Conservation (phyloP, 2,329 filamentous ascomycete species). For the Pseudogymnoascus sp. region DNA sequence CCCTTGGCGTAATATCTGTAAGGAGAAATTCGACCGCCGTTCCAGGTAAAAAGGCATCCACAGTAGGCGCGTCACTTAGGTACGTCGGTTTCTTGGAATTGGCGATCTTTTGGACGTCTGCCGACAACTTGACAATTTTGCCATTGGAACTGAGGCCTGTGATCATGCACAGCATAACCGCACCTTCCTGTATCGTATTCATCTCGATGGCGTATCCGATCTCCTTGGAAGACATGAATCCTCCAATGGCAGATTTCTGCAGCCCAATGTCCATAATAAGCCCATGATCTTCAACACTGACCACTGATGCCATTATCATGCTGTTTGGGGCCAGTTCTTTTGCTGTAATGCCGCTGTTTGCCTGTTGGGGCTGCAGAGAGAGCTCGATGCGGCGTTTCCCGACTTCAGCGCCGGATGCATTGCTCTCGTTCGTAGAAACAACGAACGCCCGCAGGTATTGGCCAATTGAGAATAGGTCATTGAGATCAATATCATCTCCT, state of each 20-base stretch:
- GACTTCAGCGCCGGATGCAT: constrained; percentile 42
- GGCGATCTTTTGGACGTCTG: constrained; percentile 60
- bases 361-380: constrained; percentile 67
- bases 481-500: constrained; percentile 59
- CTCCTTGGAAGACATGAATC: constrained; percentile 80
- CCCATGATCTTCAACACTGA: constrained; percentile 93
- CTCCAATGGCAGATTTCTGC: constrained; percentile 56
- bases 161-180: constrained; percentile 77
- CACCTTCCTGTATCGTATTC: constrained; percentile 66
- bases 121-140: constrained; percentile 79
- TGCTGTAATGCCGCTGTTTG: constrained; percentile 66
- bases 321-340: constrained; percentile 66
- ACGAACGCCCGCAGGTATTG: constrained; percentile 86
- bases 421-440: constrained; percentile 64
- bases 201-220: constrained; percentile 58
- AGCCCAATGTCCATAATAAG: constrained; percentile 88
- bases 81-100: constrained; percentile 56
- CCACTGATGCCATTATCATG: constrained; percentile 78
- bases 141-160: constrained; percentile 66
- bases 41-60: constrained; percentile 85
- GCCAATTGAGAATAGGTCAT: constrained; percentile 67
- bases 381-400: constrained; percentile 78
- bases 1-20: constrained; percentile 62
- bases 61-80: constrained; percentile 69
- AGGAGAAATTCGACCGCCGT: constrained; percentile 82